These are phyloP conservation scores for Mycena venus DNA, from an alignment of 768 basidiomycete species.

Conservation along the genomic window DNA sequence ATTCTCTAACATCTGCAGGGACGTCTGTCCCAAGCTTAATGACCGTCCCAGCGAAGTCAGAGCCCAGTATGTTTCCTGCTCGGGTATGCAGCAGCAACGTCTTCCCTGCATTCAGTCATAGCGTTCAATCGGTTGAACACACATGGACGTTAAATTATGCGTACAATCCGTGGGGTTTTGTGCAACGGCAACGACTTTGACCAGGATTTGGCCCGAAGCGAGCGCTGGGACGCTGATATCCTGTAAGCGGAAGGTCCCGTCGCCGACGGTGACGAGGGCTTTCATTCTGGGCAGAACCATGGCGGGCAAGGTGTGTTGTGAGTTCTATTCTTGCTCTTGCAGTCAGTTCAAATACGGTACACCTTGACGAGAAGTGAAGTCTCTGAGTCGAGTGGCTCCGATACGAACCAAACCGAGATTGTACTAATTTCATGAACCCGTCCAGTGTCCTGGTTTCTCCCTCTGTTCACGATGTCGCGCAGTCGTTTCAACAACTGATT, in stretches of 20 bases:
- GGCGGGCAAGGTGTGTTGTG: too few relatives aligned
- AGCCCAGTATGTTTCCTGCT: conserved; percentile 37
- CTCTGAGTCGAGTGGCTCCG: too few relatives aligned
- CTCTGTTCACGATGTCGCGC: too few relatives aligned
- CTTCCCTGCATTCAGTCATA: neutral
- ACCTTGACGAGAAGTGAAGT: too few relatives aligned
- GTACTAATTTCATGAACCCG: too few relatives aligned
- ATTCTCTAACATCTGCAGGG: neutral
- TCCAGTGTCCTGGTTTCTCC: too few relatives aligned
- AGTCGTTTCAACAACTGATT: too few relatives aligned
- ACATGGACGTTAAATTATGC: neutral
- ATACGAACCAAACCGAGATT: too few relatives aligned
- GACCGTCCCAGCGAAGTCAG: conserved; percentile 41
- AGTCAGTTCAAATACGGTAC: too few relatives aligned
- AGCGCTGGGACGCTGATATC: conserved; percentile 28
- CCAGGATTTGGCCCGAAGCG: conserved; percentile 33
- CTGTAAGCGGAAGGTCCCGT: conserved; percentile 34
- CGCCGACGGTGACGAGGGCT: conserved; percentile 29
- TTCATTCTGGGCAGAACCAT: neutral
- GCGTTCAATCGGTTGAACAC: neutral
- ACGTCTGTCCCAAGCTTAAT: conserved; percentile 33
- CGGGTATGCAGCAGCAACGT: neutral
- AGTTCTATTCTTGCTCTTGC: too few relatives aligned
- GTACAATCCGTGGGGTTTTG: conserved; percentile 43
- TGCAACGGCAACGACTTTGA: conserved; percentile 40